These are phyloP conservation scores for Cytospora leucostoma DNA, from an alignment of 2,329 filamentous ascomycete species.

Conservation along the genomic window DNA sequence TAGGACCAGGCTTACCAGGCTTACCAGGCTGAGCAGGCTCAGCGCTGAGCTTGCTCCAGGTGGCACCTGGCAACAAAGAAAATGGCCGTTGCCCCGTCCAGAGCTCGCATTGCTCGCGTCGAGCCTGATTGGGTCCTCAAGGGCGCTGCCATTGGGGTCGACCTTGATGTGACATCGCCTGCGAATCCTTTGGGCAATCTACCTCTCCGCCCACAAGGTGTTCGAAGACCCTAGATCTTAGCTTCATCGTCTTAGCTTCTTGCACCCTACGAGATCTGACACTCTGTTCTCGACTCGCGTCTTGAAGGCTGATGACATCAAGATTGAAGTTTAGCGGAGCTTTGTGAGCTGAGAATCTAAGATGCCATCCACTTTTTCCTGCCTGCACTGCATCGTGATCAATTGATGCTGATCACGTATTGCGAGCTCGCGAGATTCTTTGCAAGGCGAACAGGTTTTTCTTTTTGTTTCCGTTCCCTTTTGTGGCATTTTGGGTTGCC, in stretches of 20 bases:
- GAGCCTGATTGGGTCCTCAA: background rate
- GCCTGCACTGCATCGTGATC: background rate
- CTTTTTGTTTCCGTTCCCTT: background rate
- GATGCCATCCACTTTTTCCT: background rate
- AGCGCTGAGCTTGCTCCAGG: background rate
- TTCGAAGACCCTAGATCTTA: no score
- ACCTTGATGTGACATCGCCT: background rate
- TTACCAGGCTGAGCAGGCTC: no score
- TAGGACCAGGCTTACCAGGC: conserved; percentile 4
- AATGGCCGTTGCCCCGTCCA: background rate
- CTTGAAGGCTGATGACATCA: conserved; percentile 17
- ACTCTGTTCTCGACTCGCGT: background rate
- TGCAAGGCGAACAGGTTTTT: background rate
- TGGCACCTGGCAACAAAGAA: background rate
- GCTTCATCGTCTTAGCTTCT: background rate
- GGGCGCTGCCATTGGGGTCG: background rate
- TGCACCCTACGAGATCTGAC: background rate
- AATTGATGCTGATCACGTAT: background rate
- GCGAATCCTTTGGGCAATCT: no score
- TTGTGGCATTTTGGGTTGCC: no score
- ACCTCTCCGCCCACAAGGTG: no score
- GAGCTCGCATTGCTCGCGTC: background rate
- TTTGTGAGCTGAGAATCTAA: conserved; percentile 4
- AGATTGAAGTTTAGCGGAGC: conserved; percentile 21
- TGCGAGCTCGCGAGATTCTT: background rate